A percentile compares a stretch with the other conserved stretches of the same genome.
Conservation (phyloP, 2,329 filamentous ascomycete genomes). For the Aspergillus sp. region DNA sequence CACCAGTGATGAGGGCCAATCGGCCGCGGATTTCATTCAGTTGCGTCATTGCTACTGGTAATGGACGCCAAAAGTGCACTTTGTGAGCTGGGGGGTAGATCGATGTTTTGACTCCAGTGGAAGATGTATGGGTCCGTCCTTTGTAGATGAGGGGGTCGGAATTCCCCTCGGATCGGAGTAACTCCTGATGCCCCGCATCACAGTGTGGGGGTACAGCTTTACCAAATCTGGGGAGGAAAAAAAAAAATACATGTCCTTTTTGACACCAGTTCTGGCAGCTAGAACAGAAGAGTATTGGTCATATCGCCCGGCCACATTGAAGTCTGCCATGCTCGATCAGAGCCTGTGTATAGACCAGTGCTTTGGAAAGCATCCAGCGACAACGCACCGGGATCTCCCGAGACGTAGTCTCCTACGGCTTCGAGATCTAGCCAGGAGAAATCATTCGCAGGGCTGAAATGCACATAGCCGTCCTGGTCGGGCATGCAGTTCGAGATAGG, state of each 20-base stretch:
- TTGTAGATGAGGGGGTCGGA: neutral
- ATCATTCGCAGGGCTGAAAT: conserved; percentile 52
- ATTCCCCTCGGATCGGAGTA: conserved; percentile 21
- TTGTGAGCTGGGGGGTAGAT: neutral
- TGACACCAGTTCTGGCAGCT: neutral
- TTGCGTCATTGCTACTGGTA: conserved; percentile 19
- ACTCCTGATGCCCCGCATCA: conserved; percentile 24
- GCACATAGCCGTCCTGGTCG: conserved; percentile 35
- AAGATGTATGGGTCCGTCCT: neutral
- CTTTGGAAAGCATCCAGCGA: conserved; percentile 39
- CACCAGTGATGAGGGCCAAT: conserved; percentile 61
- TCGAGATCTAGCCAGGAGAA: conserved; percentile 64
- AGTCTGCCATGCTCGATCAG: conserved; percentile 39
- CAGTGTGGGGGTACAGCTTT: conserved; percentile 11
- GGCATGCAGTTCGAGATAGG: conserved; percentile 33
- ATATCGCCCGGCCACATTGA: conserved; percentile 44
- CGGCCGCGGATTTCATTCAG: conserved; percentile 53
- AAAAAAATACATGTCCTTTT: neutral
- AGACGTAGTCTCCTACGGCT: conserved; percentile 59
- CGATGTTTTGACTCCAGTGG: neutral
- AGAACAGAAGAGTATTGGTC: conserved; percentile 38
- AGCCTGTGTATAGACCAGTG: conserved; percentile 29
- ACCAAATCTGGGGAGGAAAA: neutral
- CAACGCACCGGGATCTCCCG: conserved; percentile 43
- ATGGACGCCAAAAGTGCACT: neutral